Conservation (phyloP, 2,329 filamentous ascomycete genomes). For the Plectosphaerella cucumerina region DNA sequence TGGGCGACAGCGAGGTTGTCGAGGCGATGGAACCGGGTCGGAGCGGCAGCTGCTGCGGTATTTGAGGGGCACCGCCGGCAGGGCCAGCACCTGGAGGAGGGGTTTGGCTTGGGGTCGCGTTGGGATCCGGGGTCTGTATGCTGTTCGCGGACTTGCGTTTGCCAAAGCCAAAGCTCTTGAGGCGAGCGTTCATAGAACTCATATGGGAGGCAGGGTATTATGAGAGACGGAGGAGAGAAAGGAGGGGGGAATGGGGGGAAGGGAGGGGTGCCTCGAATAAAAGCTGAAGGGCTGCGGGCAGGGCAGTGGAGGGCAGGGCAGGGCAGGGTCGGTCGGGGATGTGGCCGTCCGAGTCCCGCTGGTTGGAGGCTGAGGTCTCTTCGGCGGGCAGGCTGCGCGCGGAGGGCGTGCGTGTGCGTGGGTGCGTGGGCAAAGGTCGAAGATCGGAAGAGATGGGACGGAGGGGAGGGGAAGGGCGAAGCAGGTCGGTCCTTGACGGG, state of each 20-base stretch:
- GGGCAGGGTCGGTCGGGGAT: neutral
- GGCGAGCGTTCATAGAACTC: conserved; percentile 76
- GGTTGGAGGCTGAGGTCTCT: neutral
- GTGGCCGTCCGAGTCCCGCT: neutral
- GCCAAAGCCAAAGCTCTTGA: conserved; percentile 77
- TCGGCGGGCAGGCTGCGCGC: neutral
- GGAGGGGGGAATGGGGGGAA: conserved; percentile 18
- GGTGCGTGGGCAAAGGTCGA: conserved; percentile 7
- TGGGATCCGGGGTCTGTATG: conserved; percentile 44
- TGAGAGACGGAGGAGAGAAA: conserved; percentile 24
- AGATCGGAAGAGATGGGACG: conserved; percentile 9
- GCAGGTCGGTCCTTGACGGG: no score
- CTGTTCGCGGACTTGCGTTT: conserved; percentile 70
- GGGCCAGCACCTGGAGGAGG: conserved; percentile 21
- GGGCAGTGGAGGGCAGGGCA: neutral
- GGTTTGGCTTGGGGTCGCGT: conserved; percentile 27
- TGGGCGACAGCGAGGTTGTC: conserved; percentile 44
- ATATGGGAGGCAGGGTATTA: conserved; percentile 43
- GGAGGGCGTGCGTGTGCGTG: neutral
- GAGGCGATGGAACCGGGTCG: conserved; percentile 36
- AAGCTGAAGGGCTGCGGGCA: conserved; percentile 1
- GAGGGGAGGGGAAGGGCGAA: no score
- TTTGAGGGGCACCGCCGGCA: conserved; percentile 34
- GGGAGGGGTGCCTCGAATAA: conserved; percentile 16
- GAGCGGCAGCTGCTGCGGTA: conserved; percentile 43